Percentiles rank a stretch among this genome's conserved stretches.
These are phyloP conservation scores for Tolypocladium inflatum DNA, from an alignment of 2,329 filamentous ascomycete genomes.

Conservation along the genomic window DNA sequence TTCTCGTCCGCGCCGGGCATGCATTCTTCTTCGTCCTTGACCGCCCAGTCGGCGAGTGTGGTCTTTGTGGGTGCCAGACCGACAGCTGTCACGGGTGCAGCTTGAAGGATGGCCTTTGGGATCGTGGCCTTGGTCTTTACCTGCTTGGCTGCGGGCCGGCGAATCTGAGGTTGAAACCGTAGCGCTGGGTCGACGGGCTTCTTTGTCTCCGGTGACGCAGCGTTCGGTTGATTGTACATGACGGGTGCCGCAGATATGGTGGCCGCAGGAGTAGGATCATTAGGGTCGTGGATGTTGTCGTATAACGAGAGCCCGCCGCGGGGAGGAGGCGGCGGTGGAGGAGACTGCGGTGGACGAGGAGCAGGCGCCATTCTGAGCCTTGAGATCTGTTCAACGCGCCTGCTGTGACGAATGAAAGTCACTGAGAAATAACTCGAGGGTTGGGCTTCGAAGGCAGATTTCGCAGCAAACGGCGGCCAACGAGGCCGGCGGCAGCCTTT, in stretches of 20 bases:
- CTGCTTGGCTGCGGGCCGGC: constrained; percentile 57
- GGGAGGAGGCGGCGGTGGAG: constrained; percentile 28
- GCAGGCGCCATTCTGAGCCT: constrained; percentile 17
- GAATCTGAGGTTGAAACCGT: constrained; percentile 73
- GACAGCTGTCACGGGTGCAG: constrained; percentile 20
- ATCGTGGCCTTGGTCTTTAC: constrained; percentile 52
- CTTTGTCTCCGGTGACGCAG: constrained; percentile 40
- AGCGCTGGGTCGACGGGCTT: constrained; percentile 54
- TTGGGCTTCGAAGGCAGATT: background rate
- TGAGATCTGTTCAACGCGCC: background rate
- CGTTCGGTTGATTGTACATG: constrained; percentile 52
- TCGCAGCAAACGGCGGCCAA: background rate
- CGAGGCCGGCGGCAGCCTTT: background rate
- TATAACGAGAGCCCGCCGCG: constrained; percentile 62
- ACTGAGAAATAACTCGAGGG: background rate
- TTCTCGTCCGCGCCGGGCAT: constrained; percentile 55
- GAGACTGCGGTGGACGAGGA: constrained; percentile 1
- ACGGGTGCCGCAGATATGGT: constrained; percentile 73
- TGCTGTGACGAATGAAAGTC: background rate
- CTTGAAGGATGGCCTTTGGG: constrained; percentile 30
- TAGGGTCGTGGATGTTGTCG: constrained; percentile 67
- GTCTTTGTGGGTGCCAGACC: constrained; percentile 41
- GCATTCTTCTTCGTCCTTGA: constrained; percentile 71
- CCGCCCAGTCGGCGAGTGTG: constrained; percentile 73
- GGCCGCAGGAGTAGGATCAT: constrained; percentile 34